These are phyloP conservation scores for Phyllostachys edulis DNA, from an alignment of 176 grass and related monocot species.

Conservation along the genomic window DNA sequence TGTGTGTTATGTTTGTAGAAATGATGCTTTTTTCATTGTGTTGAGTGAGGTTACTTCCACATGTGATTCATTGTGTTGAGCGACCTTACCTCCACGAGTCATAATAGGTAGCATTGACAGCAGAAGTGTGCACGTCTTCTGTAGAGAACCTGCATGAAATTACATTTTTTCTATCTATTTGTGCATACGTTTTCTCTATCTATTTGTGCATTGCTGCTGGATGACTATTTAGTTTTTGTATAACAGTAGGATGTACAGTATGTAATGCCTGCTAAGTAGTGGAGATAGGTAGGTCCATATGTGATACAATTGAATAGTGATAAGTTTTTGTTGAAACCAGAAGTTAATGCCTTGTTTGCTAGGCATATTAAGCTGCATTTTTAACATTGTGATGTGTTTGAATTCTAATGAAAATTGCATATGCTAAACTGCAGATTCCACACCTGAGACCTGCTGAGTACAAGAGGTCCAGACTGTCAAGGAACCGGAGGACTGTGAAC, in stretches of 20 bases:
- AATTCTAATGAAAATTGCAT: background rate
- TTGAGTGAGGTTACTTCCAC: background rate
- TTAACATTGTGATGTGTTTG: background rate
- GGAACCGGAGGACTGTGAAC: conserved; percentile 65
- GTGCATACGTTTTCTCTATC: background rate
- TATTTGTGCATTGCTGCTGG: background rate
- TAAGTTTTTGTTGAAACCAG: background rate
- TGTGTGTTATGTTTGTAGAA: background rate
- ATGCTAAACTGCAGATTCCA: background rate
- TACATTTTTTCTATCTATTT: background rate
- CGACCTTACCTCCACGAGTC: background rate
- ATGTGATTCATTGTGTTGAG: background rate
- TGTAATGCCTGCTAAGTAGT: background rate
- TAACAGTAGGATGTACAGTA: background rate
- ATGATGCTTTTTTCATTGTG: background rate
- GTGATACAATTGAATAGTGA: background rate
- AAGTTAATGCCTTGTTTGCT: background rate
- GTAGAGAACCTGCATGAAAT: background rate
- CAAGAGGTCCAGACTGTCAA: too few relatives aligned
- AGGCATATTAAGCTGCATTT: background rate
- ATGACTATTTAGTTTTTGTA: background rate
- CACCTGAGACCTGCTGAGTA: too few relatives aligned
- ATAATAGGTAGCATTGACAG: background rate
- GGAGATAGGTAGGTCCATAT: background rate
- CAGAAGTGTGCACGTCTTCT: background rate